Base-by-base conservation (phyloP, 2,329 filamentous ascomycete genomes). In the Nannizziopsis arthrosporioides region DNA sequence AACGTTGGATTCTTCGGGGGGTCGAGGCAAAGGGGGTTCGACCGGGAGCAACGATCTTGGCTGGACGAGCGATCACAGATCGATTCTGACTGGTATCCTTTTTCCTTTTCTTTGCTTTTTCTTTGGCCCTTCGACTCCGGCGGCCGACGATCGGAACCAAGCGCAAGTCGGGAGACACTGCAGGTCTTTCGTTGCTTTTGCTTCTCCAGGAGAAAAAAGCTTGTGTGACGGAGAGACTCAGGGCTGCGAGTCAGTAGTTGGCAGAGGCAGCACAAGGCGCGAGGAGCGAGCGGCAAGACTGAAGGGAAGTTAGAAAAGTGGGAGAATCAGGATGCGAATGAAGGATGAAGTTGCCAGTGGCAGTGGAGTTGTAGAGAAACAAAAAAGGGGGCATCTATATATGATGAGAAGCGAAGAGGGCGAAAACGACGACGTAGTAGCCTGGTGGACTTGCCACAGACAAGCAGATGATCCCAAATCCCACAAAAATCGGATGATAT, bases 381-480 rank as follows among this genome's bases (percentile, higher is more conserved):
- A 32, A 31, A 35, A 37, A 19, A 50, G 19, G 8, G 30, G 35
- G n/a, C 17, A 50, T 12, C 18, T 38, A 12, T 15, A 51, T 18
- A 42, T 34, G 18, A 34, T 14, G 30, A 17, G 14, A 31, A 38
- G 35, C 27, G 34, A 31, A 27, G 38, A 31, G 35, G n/a, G 9
- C 35, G 17, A 17, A 27, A 27, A 9, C 4, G 18, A 43, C 22
- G 22, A 27, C 22, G 22, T 17, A 37, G 35, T 14, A 37, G n/a
- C 35, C 35, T 17, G n/a, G 17, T 37, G 35, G n/a, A 37, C 35
- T 14, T 37, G 35, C 35, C 17, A 14, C 35, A 37, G 22, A 7
- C 22, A 27, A 4, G 22, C 22, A 7, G 22, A 27, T 27, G 22
- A 27, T 27, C 7, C 4, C 22, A 27, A 27, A 27, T 27, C 22